Conservation (phyloP, 306 rosid genomes). For the Glycine soja region DNA sequence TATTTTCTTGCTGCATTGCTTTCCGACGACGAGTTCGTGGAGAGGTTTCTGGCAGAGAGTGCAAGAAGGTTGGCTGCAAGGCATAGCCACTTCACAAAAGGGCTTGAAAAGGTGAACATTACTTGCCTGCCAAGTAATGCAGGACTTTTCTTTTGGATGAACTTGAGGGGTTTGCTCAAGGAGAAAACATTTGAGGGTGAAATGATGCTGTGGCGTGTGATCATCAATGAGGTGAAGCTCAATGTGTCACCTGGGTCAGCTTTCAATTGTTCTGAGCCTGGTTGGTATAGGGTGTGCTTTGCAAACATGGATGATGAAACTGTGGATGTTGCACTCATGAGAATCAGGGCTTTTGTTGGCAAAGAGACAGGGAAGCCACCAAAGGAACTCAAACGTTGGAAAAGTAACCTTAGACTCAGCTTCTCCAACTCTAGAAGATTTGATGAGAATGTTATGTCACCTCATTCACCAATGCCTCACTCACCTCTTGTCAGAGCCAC, state of each 20-base stretch:
- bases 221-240: constrained; percentile 75
- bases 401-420: constrained; percentile 62
- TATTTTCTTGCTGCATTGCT: constrained; percentile 71
- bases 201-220: constrained; percentile 73
- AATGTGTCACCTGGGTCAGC: constrained; percentile 90
- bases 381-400: constrained; percentile 43
- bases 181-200: constrained; percentile 71
- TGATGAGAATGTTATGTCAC: constrained; percentile 71
- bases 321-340: constrained; percentile 64
- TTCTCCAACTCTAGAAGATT: constrained; percentile 57
- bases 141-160: constrained; percentile 88
- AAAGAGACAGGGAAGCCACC: constrained; percentile 38
- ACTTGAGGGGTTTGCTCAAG: constrained; percentile 59
- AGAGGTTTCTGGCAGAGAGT: constrained; percentile 56
- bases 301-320: constrained; percentile 88
- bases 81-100: constrained; percentile 51
- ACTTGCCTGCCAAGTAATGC: constrained; percentile 75
- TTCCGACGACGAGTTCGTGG: constrained; percentile 62
- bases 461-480: constrained; percentile 78
- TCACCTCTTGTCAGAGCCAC: constrained; percentile 77
- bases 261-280: constrained; percentile 76
- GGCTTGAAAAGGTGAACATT: constrained; percentile 68
- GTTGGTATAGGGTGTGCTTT: constrained; percentile 94
- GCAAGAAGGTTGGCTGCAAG: constrained; percentile 60
- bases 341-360: constrained; percentile 68